Evolutionary conservation across 768 basidiomycete species (phyloP), one percentile per base, ranked within the genome.

Genomic region (Pleurotus djamor): DNA sequence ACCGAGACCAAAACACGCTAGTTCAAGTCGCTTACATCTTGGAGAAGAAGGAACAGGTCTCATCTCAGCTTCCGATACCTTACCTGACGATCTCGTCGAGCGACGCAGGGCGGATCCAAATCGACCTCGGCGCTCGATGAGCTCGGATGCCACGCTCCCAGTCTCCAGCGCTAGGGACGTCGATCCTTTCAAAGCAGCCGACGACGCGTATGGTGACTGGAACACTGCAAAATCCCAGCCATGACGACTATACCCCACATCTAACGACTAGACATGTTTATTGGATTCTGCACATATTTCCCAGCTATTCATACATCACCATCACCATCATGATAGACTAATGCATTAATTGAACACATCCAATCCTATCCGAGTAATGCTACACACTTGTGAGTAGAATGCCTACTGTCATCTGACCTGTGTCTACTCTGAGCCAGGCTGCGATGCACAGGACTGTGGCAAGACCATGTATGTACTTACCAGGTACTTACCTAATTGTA

Each of bases 1-100:
- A 60, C 74, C 69, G 63, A 56, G 71, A 69, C 52, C 68, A 67
- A 32, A 54, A 66, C 60, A 57, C 51, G 65, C 67, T 35, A 61
- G 64, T 59, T 60, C 44, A 21, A 60, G 60, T 43, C 50, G 52
- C 9, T 48, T 57, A 8, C 47, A 58, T 16, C 71, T 63, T 14
- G 75, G 72, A 37, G 75, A 77, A 48, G 83, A 86, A 64, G 77
- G 74, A 7, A 69, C 69, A 4, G 73, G 73, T 14, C 60, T 86
- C 59, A 80, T 86, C 21, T 28, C 21, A 57, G 69, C 69, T 21
- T 66, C 64, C 7, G 70, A 65, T 48, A 71, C 21, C 21, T 69
- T 1, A 72, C 69, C 4, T 73, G 73, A 32, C 73, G 74, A 10
- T 74, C 73, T 9, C 67, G 60, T 4, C 64, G 69, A 67, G 12